Percentiles rank a stretch among this genome's conserved stretches.
These are phyloP conservation scores for Trichoderma semiorbis DNA, from an alignment of 2,329 filamentous ascomycete species.

Conservation along the genomic window DNA sequence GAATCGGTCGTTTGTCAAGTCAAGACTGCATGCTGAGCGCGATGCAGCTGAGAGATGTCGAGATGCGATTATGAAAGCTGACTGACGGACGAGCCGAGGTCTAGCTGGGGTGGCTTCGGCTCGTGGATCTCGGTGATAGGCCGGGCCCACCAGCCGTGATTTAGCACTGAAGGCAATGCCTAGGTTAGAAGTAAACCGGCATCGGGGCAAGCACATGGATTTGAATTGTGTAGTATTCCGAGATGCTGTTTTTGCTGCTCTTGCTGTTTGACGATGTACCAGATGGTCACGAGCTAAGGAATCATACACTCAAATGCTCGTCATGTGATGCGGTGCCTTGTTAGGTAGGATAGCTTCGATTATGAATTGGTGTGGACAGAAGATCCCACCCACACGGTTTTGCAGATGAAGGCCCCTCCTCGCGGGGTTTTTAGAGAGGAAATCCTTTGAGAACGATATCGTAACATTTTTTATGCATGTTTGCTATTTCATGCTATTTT, in stretches of 20 bases:
- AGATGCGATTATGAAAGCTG: conserved; percentile 5
- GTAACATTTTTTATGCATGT: background rate
- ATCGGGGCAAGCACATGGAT: background rate
- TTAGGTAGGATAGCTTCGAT: background rate
- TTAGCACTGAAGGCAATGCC: background rate
- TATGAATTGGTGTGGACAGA: background rate
- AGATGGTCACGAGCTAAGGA: background rate
- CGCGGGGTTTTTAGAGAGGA: background rate
- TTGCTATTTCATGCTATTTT: background rate
- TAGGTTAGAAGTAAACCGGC: background rate
- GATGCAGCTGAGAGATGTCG: background rate
- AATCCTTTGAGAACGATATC: background rate
- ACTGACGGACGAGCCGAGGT: conserved; percentile 14
- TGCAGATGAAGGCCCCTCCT: background rate
- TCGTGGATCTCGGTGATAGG: conserved; percentile 11
- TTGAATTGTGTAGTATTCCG: background rate
- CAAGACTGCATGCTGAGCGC: conserved; percentile 6
- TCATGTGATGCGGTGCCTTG: conserved; percentile 4
- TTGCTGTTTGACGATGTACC: background rate
- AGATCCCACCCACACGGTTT: background rate
- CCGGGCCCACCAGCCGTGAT: conserved; percentile 1
- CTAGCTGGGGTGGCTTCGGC: conserved; percentile 18
- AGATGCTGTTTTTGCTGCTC: background rate
- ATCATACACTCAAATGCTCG: background rate
- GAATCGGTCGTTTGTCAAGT: background rate